These are phyloP conservation scores for Paradendryphiella salina DNA, from an alignment of 2,329 filamentous ascomycete species.

Conservation along the genomic window DNA sequence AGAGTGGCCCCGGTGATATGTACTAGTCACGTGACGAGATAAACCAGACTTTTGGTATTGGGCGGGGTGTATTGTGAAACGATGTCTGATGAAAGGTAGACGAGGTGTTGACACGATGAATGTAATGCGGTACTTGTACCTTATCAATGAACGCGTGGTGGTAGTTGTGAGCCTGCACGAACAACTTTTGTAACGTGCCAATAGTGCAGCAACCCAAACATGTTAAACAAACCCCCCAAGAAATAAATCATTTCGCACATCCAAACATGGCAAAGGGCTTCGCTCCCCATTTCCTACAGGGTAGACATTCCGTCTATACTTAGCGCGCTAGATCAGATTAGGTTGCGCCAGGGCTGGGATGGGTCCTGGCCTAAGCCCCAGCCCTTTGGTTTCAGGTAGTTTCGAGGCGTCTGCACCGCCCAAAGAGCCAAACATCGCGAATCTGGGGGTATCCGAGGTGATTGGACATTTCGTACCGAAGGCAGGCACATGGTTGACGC, in stretches of 20 bases:
- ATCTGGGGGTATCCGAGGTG: constrained; percentile 20
- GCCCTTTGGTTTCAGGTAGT: constrained; percentile 32
- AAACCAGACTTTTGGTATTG: constrained; percentile 27
- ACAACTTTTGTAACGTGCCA: constrained; percentile 31
- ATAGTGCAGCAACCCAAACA: constrained; percentile 42
- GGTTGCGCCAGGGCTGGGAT: constrained; percentile 34
- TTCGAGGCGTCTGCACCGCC: constrained; percentile 24
- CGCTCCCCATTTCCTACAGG: constrained; percentile 39
- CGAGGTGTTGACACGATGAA: constrained; percentile 17
- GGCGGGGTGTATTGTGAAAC: constrained; percentile 4
- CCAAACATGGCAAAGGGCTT: constrained; percentile 31
- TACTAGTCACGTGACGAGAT: constrained; percentile 27
- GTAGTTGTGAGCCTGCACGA: constrained; percentile 28
- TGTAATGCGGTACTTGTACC: constrained; percentile 29
- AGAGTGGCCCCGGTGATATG: constrained; percentile 30
- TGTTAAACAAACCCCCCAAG: constrained; percentile 39
- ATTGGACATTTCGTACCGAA: constrained; percentile 29
- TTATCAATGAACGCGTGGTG: constrained; percentile 22
- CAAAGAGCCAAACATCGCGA: constrained; percentile 21
- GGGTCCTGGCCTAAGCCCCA: constrained; percentile 37
- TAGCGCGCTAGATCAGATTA: constrained; percentile 26
- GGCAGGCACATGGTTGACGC: constrained; percentile 34
- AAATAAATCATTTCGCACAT: constrained; percentile 43
- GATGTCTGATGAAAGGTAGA: constrained; percentile 17
- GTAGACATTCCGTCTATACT: constrained; percentile 44